phyloP scores from a whole-genome alignment of 495 filamentous ascomycete species.

The Tuber calosporum region DNA sequence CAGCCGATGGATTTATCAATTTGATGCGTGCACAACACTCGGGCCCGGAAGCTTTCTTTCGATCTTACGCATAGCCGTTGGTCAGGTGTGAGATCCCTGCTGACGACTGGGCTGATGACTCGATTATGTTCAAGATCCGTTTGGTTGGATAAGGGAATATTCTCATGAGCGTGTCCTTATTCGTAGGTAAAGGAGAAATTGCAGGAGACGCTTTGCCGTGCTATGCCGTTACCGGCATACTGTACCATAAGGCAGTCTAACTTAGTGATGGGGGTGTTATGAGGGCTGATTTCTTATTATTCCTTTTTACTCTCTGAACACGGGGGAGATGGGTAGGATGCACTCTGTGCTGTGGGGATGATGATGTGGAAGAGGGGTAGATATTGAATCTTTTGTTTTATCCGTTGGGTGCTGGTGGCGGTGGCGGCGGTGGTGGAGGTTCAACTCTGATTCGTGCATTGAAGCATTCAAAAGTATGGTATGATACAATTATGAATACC shows the following conservation, averaged over 20 bases:
- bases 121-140: not conserved
- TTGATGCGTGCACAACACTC: not conserved
- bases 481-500: too few relatives aligned
- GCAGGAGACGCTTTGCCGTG: too few relatives aligned
- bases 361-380: constrained; percentile 1
- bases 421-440: not conserved
- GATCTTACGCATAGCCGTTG: not conserved
- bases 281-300: not conserved
- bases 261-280: not conserved
- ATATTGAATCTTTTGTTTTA: not conserved
- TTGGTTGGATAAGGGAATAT: constrained; percentile 1
- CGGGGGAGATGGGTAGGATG: not conserved
- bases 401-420: not conserved
- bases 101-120: not conserved
- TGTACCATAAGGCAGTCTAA: too few relatives aligned
- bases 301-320: not conserved
- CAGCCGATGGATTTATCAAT: not conserved
- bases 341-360: not conserved
- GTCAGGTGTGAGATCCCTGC: constrained; percentile 1
- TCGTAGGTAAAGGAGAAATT: not conserved
- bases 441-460: not conserved
- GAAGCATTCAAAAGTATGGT: too few relatives aligned
- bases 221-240: not conserved
- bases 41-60: not conserved
- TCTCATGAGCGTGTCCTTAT: not conserved